A percentile compares a stretch with the other conserved stretches of the same genome.
Conservation (phyloP, 768 basidiomycete species). For the Lactifluus hygrophoroides region DNA sequence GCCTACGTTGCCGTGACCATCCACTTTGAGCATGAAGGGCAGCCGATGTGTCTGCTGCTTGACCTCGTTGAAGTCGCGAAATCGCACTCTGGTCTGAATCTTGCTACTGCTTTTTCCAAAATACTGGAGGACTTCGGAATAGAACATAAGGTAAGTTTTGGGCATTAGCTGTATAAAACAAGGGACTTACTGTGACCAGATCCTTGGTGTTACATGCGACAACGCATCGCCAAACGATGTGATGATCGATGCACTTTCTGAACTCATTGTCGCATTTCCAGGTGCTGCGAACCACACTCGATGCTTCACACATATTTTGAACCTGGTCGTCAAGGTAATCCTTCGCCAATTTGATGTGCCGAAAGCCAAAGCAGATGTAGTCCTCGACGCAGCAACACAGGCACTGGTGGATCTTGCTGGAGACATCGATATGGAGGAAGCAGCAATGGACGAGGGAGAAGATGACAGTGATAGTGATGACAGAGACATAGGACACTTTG, state of each 20-base stretch:
- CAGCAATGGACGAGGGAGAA: neutral
- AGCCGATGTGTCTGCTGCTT: conserved; percentile 25
- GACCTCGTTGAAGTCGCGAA: conserved; percentile 34
- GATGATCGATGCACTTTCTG: conserved; percentile 27
- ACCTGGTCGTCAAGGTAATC: conserved; percentile 30
- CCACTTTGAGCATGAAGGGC: conserved; percentile 28
- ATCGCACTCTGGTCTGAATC: conserved; percentile 26
- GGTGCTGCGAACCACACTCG: conserved; percentile 23
- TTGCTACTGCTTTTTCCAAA: conserved; percentile 23
- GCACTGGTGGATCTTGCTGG: neutral
- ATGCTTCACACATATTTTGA: conserved; percentile 37
- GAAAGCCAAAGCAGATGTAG: neutral
- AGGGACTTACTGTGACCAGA: conserved; percentile 9
- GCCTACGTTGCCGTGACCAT: conserved; percentile 28
- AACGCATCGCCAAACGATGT: conserved; percentile 31
- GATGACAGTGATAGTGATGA: conserved; percentile 5
- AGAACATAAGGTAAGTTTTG: conserved; percentile 25
- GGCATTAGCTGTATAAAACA: neutral
- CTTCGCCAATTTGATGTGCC: conserved; percentile 29
- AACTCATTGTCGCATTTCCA: conserved; percentile 21
- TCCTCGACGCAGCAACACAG: neutral
- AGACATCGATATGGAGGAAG: neutral
- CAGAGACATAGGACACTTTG: conserved; percentile 23
- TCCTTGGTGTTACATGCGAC: conserved; percentile 30
- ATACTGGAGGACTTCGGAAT: conserved; percentile 26